Evolutionary conservation across 2,329 filamentous ascomycete species (phyloP), one percentile per base, ranked within the genome.

Genomic region (Exophiala alcalophila): DNA sequence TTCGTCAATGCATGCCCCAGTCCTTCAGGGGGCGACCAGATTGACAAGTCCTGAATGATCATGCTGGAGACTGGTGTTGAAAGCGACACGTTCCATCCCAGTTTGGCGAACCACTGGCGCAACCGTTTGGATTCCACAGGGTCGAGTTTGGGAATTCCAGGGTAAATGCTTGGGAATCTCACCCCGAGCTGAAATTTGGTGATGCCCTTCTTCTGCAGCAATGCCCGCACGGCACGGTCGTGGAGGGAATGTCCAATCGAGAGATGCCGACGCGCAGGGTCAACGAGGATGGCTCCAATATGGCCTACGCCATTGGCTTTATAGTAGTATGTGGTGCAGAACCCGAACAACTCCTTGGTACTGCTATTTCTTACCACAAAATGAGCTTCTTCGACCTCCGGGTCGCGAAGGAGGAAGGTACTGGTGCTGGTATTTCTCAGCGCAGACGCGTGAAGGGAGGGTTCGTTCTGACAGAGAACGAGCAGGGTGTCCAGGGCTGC

Each of bases 341-440:
- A 97, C 2, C 90, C 90, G 59, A 95, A 96, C 0, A 97, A 68
- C 0, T 86, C 86, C 50, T 88, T 84, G 0, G 90, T 97, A 62
- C 86, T 94, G 67, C 86, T 94, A 61, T 96, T 97, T 14, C 90
- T 80, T 21, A 97, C 90, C 6, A 96, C 89, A 59, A 91, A 94
- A 62, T 97, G 90, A 0, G 81, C 72, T 64, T 95, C 88, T 42
- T 86, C 79, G 19, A 94, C 76, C 31, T 82, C 77, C 1, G 78
- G 71, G 54, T 81, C 81, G 51, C 75, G 78, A 2, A 95, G 69
- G 44, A 89, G 77, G 61, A 97, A 94, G 1, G 85, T 85, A 32
- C 77, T 77, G 1, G 87, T 82, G 1, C 75, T 82, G 3, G 85
- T 81, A 24, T 80, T 78, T 20, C 77, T 74, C 4, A 94, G 66